A percentile compares a stretch with the other conserved stretches of the same genome.
These are phyloP conservation scores for Cadophora gregata DNA, from an alignment of 2,329 filamentous ascomycete genomes.

Conservation along the genomic window DNA sequence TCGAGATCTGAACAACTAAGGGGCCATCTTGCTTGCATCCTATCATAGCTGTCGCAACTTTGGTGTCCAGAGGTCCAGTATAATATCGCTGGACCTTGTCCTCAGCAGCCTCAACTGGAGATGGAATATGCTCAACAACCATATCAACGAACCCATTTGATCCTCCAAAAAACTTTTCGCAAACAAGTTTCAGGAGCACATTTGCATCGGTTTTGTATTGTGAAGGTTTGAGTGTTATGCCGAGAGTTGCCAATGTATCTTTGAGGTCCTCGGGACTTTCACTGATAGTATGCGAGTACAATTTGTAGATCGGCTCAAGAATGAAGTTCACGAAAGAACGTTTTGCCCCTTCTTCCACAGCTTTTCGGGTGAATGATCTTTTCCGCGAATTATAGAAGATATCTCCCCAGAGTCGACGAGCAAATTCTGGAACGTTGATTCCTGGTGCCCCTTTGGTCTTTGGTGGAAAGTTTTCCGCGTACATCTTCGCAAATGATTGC, in stretches of 20 bases:
- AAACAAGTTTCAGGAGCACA: slow-evolving; percentile 85
- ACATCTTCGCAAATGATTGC: slow-evolving; percentile 94
- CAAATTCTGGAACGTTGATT: slow-evolving; percentile 83
- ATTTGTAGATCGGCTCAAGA: slow-evolving; percentile 95
- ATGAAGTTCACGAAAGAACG: slow-evolving; percentile 94
- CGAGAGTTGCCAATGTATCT: slow-evolving; percentile 76
- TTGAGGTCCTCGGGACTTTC: slow-evolving; percentile 86
- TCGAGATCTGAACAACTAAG: slow-evolving; percentile 89
- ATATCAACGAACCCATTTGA: slow-evolving; percentile 94
- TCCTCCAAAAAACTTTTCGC: slow-evolving; percentile 93
- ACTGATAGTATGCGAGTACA: slow-evolving; percentile 94
- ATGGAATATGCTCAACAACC: slow-evolving; percentile 88
- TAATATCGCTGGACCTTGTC: slow-evolving; percentile 85
- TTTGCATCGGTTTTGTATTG: slow-evolving; percentile 92
- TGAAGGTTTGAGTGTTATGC: slow-evolving; percentile 87
- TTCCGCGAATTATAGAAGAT: slow-evolving; percentile 94
- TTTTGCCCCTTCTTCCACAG: slow-evolving; percentile 78
- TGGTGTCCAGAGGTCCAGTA: slow-evolving; percentile 85
- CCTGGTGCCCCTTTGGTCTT: slow-evolving; percentile 52
- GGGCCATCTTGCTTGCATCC: slow-evolving; percentile 88
- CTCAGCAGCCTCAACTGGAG: slow-evolving; percentile 78
- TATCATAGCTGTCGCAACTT: slow-evolving; percentile 79
- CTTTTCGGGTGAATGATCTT: slow-evolving; percentile 89
- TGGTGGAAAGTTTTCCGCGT: slow-evolving; percentile 77
- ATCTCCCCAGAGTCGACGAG: slow-evolving; percentile 89